Evolutionary conservation across 2,329 filamentous ascomycete species (phyloP), one percentile per base, ranked within the genome.

Genomic region (Blastomyces gilchristii): DNA sequence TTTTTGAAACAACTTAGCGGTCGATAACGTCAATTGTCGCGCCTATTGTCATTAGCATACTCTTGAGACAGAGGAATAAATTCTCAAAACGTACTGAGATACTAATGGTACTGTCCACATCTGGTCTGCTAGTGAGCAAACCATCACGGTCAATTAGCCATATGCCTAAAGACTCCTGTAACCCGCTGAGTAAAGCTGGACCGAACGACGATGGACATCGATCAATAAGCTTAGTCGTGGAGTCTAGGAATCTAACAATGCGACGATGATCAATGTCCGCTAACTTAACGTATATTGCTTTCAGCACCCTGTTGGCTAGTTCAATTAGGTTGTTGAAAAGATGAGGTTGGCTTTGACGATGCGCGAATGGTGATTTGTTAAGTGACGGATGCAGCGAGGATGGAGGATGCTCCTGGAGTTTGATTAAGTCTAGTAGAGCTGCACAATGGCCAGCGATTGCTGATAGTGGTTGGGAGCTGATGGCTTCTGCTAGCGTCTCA

Each of bases 401-500:
- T 73, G 74, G 41, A 77, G 74, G 22, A 66, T 71, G 50, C 16
- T 62, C 18, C 66, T 66, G 39, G 72, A 79, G 72, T 43, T 78
- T 68, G 47, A 72, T 74, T 60, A 75, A 70, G 11, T 68, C 64
- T 31, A 76, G 65, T 5, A 77, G 67, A 18, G 69, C 69, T 47
- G 67, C 69, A 71, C 67, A 65, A 67, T 75, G 62, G 80, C 79
- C 63, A 64, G 69, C 73, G 3, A 70, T 69, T 43, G 71, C 66
- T 4, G 71, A 65, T 18, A 70, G 34, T 2, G 49, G 47, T 28
- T 61, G 28, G 39, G 52, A 43, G 34, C 22, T n/a, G 37, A 88
- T 67, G 0, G 74, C 69, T 67, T 83, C 86, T 0, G 89, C 84
- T 3, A 94, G 69, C 0, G 87, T 88, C 65, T 95, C 90, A 49